These are phyloP conservation scores for Trichoderma virens DNA, from an alignment of 495 filamentous ascomycete genomes.

Conservation along the genomic window DNA sequence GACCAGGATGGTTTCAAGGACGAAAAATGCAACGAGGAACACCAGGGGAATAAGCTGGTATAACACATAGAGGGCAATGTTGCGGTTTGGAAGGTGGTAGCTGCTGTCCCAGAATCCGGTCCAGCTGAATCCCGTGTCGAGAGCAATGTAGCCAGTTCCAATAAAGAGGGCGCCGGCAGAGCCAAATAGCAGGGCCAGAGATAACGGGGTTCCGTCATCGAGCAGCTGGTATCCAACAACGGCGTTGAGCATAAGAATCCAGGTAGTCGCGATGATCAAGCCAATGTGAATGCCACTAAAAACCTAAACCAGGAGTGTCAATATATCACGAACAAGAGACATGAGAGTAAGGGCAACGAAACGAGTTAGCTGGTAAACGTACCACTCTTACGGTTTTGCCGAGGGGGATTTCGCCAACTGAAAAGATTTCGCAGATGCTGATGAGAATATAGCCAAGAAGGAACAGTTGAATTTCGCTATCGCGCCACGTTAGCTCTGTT, in stretches of 20 bases:
- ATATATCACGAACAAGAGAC: constrained; percentile 7
- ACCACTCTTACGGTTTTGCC: constrained; percentile 57
- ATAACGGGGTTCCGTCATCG: constrained; percentile 86
- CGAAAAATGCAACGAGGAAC: constrained; percentile 77
- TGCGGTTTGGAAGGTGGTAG: constrained; percentile 49
- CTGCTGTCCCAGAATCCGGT: constrained; percentile 65
- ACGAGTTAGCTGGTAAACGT: constrained; percentile 31
- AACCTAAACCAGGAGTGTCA: constrained; percentile 43
- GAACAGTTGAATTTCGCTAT: constrained; percentile 94
- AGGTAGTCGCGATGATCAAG: constrained; percentile 75
- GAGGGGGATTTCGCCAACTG: constrained; percentile 80
- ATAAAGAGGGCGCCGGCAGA: constrained; percentile 71
- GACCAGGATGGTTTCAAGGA: constrained; percentile 75
- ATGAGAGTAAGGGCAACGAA: constrained; percentile 22
- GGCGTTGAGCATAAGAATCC: constrained; percentile 89
- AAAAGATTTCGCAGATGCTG: constrained; percentile 93
- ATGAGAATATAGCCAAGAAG: constrained; percentile 81
- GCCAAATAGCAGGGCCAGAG: constrained; percentile 61
- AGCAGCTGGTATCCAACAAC: constrained; percentile 88
- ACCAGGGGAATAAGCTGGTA: constrained; percentile 87
- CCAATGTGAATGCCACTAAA: constrained; percentile 93
- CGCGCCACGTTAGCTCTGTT: constrained; percentile 19
- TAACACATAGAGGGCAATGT: constrained; percentile 84
- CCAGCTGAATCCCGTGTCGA: constrained; percentile 87
- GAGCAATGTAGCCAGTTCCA: constrained; percentile 88